These are phyloP conservation scores for Coemansia sp. DNA, from an alignment of 192 early-diverging fungal genomes.

Conservation along the genomic window DNA sequence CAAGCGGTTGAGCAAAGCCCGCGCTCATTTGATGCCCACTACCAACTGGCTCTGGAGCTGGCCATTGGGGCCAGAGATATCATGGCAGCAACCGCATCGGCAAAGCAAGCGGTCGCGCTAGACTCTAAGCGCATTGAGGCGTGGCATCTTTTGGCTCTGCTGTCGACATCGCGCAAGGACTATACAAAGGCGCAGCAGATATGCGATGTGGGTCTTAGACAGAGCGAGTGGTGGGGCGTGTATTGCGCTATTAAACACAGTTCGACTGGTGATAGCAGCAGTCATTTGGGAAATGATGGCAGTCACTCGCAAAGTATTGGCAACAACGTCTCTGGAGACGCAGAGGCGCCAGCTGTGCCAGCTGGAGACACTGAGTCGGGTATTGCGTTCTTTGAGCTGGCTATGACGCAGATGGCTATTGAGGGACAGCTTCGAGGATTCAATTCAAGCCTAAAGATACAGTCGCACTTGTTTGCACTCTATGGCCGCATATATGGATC, in stretches of 20 bases:
- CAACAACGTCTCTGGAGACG: neutral
- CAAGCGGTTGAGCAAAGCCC: constrained; percentile 57
- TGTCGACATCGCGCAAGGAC: constrained; percentile 69
- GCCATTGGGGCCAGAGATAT: constrained; percentile 65
- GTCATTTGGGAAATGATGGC: constrained; percentile 22
- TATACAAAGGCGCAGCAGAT: constrained; percentile 61
- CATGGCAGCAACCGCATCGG: constrained; percentile 53
- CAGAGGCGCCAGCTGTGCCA: neutral
- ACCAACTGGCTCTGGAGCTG: constrained; percentile 68
- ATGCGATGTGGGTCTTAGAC: constrained; percentile 62
- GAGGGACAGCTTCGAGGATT: constrained; percentile 56
- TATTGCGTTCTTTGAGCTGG: constrained; percentile 60
- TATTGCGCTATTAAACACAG: constrained; percentile 22
- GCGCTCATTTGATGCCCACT: constrained; percentile 58
- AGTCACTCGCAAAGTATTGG: neutral
- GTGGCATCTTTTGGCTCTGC: constrained; percentile 73
- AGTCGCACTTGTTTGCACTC: constrained; percentile 62
- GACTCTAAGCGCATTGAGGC: constrained; percentile 61
- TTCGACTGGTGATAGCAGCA: constrained; percentile 1
- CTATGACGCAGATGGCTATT: constrained; percentile 62
- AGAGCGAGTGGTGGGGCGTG: constrained; percentile 56
- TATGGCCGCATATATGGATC: constrained; percentile 56
- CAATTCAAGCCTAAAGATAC: constrained; percentile 55
- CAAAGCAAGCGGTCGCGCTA: constrained; percentile 58
- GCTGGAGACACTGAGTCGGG: constrained; percentile 50